Percentiles rank a stretch among this genome's conserved stretches.
Evolutionary conservation across 371 early-diverging fungal species (phyloP).

Genomic region (Mortierella sp.): DNA sequence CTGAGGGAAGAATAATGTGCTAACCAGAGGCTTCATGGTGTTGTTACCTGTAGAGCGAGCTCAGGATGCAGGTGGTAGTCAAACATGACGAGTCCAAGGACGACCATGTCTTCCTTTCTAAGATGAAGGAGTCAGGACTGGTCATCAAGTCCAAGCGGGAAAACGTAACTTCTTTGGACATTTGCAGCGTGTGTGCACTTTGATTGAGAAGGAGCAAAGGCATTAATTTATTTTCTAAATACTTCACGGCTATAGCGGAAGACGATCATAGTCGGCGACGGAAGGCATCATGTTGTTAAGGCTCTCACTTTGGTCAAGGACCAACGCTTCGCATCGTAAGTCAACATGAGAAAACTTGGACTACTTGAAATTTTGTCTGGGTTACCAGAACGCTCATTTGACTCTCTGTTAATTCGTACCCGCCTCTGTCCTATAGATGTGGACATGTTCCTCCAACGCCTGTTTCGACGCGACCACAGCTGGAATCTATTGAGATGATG

Average conservation of each 20-base stretch:
- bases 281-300: slow-evolving; percentile 66
- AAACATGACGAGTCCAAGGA: slow-evolving; percentile 69
- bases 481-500: slow-evolving; percentile 58
- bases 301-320: slow-evolving; percentile 67
- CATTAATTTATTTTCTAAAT: not conserved
- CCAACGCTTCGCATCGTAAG: slow-evolving; percentile 67
- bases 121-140: slow-evolving; percentile 70
- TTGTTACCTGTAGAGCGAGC: slow-evolving; percentile 60
- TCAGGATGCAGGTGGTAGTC: slow-evolving; percentile 71
- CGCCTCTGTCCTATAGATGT: slow-evolving; percentile 22
- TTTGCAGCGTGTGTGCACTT: no score
- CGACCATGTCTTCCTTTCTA: slow-evolving; percentile 77
- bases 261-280: slow-evolving; percentile 66
- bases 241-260: slow-evolving; percentile 49
- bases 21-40: not conserved
- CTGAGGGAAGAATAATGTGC: not conserved
- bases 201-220: not conserved
- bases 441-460: slow-evolving; percentile 65
- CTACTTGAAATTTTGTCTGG: not conserved
- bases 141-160: slow-evolving; percentile 67
- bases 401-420: not conserved
- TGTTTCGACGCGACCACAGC: slow-evolving; percentile 49
- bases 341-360: slow-evolving; percentile 7
- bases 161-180: slow-evolving; percentile 57
- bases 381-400: not conserved